phyloP scores from a whole-genome alignment of 2,329 filamentous ascomycete species.

The Oidium heveae region DNA sequence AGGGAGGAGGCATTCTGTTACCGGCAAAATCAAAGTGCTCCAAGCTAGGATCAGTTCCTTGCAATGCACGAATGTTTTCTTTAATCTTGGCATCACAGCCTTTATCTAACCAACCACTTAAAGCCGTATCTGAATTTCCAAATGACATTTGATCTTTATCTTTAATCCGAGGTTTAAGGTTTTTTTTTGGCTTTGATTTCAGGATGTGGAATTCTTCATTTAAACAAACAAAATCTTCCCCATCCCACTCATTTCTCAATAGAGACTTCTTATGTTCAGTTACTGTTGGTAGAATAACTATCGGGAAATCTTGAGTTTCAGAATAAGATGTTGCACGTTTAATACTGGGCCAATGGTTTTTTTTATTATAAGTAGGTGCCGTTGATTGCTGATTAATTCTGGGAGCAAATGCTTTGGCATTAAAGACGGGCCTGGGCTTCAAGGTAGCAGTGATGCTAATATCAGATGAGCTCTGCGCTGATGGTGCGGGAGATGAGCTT shows the following conservation, averaged over 20 bases:
- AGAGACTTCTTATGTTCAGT: too few species aligned
- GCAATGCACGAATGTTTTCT: not conserved
- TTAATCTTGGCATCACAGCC: not conserved
- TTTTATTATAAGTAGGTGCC: too few species aligned
- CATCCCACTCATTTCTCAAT: too few species aligned
- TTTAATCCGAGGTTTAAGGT: not conserved
- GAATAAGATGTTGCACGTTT: too few species aligned
- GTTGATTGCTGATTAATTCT: too few species aligned
- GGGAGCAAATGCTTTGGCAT: not conserved
- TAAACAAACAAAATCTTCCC: not conserved
- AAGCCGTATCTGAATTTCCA: not conserved
- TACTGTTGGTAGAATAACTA: too few species aligned
- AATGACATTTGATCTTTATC: not conserved
- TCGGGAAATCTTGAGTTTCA: too few species aligned
- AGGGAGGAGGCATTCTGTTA: constrained; percentile 2
- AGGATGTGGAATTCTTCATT: not conserved
- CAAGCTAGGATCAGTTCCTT: not conserved
- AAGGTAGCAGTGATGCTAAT: not conserved
- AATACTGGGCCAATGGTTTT: too few species aligned
- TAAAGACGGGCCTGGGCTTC: not conserved
- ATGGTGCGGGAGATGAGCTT: too few species aligned
- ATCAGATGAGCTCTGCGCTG: not conserved
- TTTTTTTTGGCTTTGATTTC: not conserved
- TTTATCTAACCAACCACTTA: not conserved
- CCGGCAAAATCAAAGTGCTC: constrained; percentile 1